Percentiles rank a stretch among this genome's conserved stretches.
Evolutionary conservation across 2,329 filamentous ascomycete genomes (phyloP).

Genomic region (Setomelanomma holmii): DNA sequence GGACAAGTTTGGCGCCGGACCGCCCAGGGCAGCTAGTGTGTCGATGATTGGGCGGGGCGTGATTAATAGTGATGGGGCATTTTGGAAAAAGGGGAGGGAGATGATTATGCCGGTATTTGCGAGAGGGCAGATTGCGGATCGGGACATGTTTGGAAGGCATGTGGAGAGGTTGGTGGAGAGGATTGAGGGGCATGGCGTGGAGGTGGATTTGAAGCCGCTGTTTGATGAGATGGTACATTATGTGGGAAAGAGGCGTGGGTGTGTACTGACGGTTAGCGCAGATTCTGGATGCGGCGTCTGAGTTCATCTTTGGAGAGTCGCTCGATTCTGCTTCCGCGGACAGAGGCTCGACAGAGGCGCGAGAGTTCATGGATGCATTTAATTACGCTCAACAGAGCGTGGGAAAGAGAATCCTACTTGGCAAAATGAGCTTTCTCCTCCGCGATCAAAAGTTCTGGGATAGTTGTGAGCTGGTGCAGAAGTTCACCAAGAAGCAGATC

Average conservation of each 20-base stretch:
- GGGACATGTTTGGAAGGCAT: neutral
- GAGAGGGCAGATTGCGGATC: neutral
- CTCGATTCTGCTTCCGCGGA: too few species aligned
- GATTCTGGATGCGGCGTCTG: too few species aligned
- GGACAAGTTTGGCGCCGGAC: neutral
- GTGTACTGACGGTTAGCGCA: too few species aligned
- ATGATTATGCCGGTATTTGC: neutral
- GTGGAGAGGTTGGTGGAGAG: slow-evolving; percentile 9
- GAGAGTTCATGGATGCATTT: slow-evolving; percentile 15
- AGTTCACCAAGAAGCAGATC: too few species aligned
- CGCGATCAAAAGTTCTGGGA: slow-evolving; percentile 5
- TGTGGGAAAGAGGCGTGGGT: too few species aligned
- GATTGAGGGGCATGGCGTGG: slow-evolving; percentile 7
- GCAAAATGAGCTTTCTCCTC: slow-evolving; percentile 15
- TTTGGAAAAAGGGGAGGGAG: neutral
- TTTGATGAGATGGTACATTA: slow-evolving; percentile 9
- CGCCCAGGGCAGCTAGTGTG: neutral
- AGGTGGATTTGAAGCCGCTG: slow-evolving; percentile 13
- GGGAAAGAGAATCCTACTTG: slow-evolving; percentile 7
- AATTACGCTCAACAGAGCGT: slow-evolving; percentile 14
- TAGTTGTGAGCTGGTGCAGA: too few species aligned
- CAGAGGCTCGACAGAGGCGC: neutral
- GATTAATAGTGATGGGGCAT: neutral
- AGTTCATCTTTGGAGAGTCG: too few species aligned
- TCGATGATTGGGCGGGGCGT: neutral